phyloP scores from a whole-genome alignment of 495 filamentous ascomycete genomes.

The Zalerion maritima region DNA sequence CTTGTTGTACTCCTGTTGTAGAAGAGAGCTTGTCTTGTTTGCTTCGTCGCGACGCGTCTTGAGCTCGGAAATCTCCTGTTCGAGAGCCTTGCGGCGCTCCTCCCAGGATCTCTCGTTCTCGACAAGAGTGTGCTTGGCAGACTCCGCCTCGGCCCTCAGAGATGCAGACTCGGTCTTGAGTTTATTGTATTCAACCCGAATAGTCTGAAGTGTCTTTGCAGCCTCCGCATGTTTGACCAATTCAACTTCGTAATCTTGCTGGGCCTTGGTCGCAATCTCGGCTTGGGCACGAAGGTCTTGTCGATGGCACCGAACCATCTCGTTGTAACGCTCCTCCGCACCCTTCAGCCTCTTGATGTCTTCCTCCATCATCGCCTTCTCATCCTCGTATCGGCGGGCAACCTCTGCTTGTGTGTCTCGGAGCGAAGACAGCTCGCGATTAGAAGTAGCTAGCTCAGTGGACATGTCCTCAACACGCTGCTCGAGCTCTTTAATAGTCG shows the following conservation, averaged over 20 bases:
- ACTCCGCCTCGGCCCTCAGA: constrained; percentile 63
- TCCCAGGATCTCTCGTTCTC: constrained; percentile 81
- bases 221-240: constrained; percentile 90
- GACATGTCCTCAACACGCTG: constrained; percentile 70
- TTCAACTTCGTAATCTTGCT: constrained; percentile 89
- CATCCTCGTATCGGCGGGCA: constrained; percentile 58
- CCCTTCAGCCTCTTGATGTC: constrained; percentile 76
- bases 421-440: constrained; percentile 60
- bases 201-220: constrained; percentile 60
- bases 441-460: constrained; percentile 62
- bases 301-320: constrained; percentile 65
- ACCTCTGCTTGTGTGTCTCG: constrained; percentile 65
- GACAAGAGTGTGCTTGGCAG: constrained; percentile 56
- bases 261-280: constrained; percentile 79
- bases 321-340: constrained; percentile 64
- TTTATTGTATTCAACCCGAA: constrained; percentile 67
- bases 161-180: constrained; percentile 61
- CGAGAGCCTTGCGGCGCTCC: constrained; percentile 62
- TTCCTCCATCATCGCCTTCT: constrained; percentile 55
- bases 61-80: constrained; percentile 67
- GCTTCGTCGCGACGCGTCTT: constrained; percentile 66
- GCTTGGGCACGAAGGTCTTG: constrained; percentile 87
- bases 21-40: constrained; percentile 67
- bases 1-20: constrained; percentile 78
- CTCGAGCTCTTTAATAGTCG: constrained; percentile 61